Conservation (phyloP, 163 green algal genomes). For the Prototheca stagnorum region DNA sequence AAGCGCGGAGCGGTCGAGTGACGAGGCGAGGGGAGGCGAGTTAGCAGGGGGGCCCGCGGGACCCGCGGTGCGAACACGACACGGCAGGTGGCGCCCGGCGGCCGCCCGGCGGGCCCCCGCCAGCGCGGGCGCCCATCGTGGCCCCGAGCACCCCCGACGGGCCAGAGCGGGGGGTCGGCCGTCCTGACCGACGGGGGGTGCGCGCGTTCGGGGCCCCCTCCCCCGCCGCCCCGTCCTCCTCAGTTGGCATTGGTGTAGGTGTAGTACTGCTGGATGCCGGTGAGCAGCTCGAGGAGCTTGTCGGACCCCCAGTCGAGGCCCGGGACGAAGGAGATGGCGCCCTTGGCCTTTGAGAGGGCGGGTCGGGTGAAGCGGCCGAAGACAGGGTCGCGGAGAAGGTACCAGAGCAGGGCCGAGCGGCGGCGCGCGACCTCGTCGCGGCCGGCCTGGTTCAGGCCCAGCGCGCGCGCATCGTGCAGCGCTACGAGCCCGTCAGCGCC, state of each 20-base stretch:
- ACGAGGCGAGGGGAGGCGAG: too few relatives aligned
- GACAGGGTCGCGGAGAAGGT: conserved; percentile 32
- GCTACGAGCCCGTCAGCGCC: conserved; percentile 15
- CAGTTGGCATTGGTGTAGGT: conserved; percentile 25
- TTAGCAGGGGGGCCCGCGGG: too few relatives aligned
- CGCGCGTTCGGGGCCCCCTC: too few relatives aligned
- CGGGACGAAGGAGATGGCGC: conserved; percentile 7
- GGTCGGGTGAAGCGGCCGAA: conserved; percentile 20
- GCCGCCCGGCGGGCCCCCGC: too few relatives aligned
- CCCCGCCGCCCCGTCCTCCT: background rate
- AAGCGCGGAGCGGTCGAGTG: too few relatives aligned
- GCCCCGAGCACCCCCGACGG: too few relatives aligned
- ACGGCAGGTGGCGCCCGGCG: too few relatives aligned
- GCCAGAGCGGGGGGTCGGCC: too few relatives aligned
- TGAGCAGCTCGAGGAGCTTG: conserved; percentile 28
- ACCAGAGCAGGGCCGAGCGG: conserved; percentile 17
- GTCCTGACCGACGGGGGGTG: too few relatives aligned
- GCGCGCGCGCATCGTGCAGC: conserved; percentile 15
- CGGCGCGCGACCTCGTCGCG: conserved; percentile 20
- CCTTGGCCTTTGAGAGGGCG: conserved; percentile 3
- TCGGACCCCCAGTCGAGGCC: conserved; percentile 12
- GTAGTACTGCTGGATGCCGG: conserved; percentile 37
- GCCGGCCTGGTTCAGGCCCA: conserved; percentile 14
- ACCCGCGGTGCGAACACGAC: too few relatives aligned
- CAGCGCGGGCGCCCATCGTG: too few relatives aligned